Base-by-base conservation (phyloP, 2,329 filamentous ascomycete species). In the Claviceps africana region DNA sequence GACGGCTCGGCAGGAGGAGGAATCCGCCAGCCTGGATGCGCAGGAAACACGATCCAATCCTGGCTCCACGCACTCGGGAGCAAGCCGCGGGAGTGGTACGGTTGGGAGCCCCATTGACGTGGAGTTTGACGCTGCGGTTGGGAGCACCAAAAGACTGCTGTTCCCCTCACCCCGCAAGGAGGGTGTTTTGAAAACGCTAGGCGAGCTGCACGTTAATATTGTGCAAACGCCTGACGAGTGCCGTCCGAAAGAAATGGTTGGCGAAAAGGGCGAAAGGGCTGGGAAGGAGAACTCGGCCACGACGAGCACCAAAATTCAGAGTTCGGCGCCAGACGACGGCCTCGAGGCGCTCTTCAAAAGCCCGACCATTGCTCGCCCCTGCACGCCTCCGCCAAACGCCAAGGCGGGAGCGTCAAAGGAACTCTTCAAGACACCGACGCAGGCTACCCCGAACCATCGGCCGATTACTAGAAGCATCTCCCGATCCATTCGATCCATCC, bases 151-250 rank as follows among this genome's bases (percentile, higher is more conserved):
- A 55, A 76, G 88, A 53, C 67, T 90, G 2, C 72, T 93, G 1
- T 93, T 93, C 61, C 85, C 87, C 1, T 89, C 85, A 0, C 86
- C 86, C 2, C 76, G 82, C 44, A 85, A 84, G 57, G 77, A 81
- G 31, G 78, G 76, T 37, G 72, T 79, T 46, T 69, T 75, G 1
- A 87, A 81, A 62, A 75, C 78, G 22, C 71, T 87, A 2, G 75
- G 77, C 48, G 79, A 83, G 59, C 64, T 79, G 42, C 67, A 72
- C 15, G 68, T 75, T 17, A 83, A 82, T 57, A 63, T 74, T 50
- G 69, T 77, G 43, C 71, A 74, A 54, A 69, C 71, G 4, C 60
- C 67, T 17, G 62, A 68, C 3, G 68, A 70, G 25, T 63, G 62
- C 35, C 53, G 39, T 30, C 64, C 66, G 35, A 63, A 64, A 22